A percentile compares a stretch with the other conserved stretches of the same genome.
These are phyloP conservation scores for Nakazawaea ishiwadae DNA, from an alignment of 805 yeast species.

Conservation along the genomic window DNA sequence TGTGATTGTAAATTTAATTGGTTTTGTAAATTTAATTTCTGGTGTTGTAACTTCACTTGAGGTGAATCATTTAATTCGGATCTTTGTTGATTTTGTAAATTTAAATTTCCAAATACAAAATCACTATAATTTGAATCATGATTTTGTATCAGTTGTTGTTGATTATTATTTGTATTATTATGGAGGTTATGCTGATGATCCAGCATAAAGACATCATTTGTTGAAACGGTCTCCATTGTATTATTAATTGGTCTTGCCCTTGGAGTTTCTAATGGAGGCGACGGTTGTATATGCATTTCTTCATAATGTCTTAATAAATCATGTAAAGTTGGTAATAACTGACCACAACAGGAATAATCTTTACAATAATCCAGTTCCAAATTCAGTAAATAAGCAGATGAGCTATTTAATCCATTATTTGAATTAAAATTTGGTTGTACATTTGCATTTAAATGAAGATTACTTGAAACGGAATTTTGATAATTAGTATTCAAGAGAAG, in stretches of 20 bases:
- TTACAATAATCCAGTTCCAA: constrained; percentile 94
- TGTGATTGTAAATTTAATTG: too few relatives aligned
- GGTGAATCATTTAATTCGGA: constrained; percentile 8
- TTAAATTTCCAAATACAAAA: constrained; percentile 6
- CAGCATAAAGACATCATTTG: constrained; percentile 82
- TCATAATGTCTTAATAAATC: constrained; percentile 93
- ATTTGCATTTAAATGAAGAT: too few relatives aligned
- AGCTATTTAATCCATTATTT: constrained; percentile 6
- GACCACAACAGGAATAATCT: constrained; percentile 96
- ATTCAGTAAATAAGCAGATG: constrained; percentile 80
- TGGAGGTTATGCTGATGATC: constrained; percentile 31
- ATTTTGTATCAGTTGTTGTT: constrained; percentile 16
- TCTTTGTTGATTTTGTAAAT: constrained; percentile 9
- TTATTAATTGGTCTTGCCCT: constrained; percentile 49
- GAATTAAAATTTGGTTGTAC: constrained; percentile 8
- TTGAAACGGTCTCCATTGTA: constrained; percentile 82
- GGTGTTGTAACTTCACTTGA: constrained; percentile 17
- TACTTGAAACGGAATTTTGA: constrained; percentile 1
- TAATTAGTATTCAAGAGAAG: constrained; percentile 40
- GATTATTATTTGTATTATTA: constrained; percentile 13
- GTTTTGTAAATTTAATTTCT: constrained; percentile 9
- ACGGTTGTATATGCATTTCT: constrained; percentile 79
- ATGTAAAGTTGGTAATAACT: constrained; percentile 85
- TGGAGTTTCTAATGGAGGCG: constrained; percentile 37
- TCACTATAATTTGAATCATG: constrained; percentile 12